Conservation (phyloP, 2,329 filamentous ascomycete genomes). For the Metarhizium rileyi region DNA sequence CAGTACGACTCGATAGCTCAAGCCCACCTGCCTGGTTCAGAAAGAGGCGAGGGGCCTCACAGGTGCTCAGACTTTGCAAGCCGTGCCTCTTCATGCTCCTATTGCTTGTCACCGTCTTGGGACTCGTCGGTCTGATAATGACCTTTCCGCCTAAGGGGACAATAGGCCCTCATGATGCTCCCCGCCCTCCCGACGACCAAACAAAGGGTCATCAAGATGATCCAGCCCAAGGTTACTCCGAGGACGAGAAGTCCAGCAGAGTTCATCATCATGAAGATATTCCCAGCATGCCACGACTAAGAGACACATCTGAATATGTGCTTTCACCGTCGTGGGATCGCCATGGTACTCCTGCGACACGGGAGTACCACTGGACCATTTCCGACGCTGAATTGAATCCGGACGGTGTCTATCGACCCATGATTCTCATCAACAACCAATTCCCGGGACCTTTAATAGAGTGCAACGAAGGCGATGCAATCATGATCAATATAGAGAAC, state of each 20-base stretch:
- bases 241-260: background rate
- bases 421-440: slow-evolving; percentile 64
- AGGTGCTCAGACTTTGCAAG: slow-evolving; percentile 5
- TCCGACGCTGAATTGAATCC: slow-evolving; percentile 48
- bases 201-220: background rate
- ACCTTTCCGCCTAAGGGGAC: slow-evolving; percentile 7
- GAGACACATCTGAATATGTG: slow-evolving; percentile 40
- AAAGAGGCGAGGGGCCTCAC: background rate
- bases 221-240: background rate
- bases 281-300: slow-evolving; percentile 15
- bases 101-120: slow-evolving; percentile 14
- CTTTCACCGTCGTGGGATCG: slow-evolving; percentile 48
- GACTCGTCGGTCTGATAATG: slow-evolving; percentile 13
- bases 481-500: slow-evolving; percentile 62
- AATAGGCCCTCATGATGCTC: background rate
- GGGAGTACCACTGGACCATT: slow-evolving; percentile 53
- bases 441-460: slow-evolving; percentile 67
- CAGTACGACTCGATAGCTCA: background rate
- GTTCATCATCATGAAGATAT: slow-evolving; percentile 17
- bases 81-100: slow-evolving; percentile 14
- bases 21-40: background rate
- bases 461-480: slow-evolving; percentile 61
- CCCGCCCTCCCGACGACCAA: background rate
- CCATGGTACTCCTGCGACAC: slow-evolving; percentile 34
- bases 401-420: slow-evolving; percentile 45